Conservation (phyloP, 768 basidiomycete species). For the Hydnomerulius pinastri region DNA sequence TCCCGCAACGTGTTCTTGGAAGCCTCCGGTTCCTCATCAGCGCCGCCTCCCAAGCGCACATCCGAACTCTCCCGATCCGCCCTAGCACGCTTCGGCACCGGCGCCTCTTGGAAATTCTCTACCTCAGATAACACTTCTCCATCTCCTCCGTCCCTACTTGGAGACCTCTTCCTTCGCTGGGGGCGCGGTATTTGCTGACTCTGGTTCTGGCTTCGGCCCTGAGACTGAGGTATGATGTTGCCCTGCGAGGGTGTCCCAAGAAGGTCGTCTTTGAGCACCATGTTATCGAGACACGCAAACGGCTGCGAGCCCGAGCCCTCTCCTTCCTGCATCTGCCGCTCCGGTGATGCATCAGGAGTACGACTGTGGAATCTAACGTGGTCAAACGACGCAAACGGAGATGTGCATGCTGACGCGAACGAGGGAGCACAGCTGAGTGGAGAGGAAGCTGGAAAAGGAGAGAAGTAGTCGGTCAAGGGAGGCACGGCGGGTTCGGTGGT, state of each 20-base stretch:
- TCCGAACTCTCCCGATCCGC: conserved; percentile 7
- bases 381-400: conserved; percentile 14
- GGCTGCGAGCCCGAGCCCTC: conserved; percentile 6
- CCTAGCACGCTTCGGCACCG: conserved; percentile 15
- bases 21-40: not conserved
- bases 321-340: not conserved
- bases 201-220: not conserved
- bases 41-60: not conserved
- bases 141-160: not conserved
- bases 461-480: not conserved
- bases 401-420: conserved; percentile 9
- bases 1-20: not conserved
- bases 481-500: conserved; percentile 6
- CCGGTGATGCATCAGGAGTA: not conserved
- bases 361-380: not conserved
- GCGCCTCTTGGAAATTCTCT: conserved; percentile 6
- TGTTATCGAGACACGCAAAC: conserved; percentile 20
- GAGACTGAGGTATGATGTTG: not conserved
- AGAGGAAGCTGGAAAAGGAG: not conserved
- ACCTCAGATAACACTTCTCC: not conserved
- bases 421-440: not conserved
- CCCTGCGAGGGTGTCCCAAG: not conserved
- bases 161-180: not conserved
- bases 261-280: not conserved
- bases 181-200: not conserved